A percentile compares a stretch with the other conserved stretches of the same genome.
These are phyloP conservation scores for Datisca glomerata DNA, from an alignment of 306 rosid species.

Conservation along the genomic window DNA sequence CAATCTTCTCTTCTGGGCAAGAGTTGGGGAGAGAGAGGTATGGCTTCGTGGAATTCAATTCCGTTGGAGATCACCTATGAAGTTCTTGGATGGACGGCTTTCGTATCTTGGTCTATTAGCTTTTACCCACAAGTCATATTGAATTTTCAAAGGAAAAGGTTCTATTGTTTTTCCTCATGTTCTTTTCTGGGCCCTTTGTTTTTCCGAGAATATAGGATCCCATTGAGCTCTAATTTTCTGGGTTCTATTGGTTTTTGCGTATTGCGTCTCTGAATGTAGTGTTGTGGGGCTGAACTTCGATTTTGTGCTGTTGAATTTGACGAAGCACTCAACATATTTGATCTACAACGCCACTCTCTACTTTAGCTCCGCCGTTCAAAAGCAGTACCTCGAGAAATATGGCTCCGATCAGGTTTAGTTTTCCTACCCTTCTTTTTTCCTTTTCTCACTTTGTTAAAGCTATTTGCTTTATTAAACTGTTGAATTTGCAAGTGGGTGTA, in stretches of 20 bases:
- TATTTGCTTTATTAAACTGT: too few species aligned
- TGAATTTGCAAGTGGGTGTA: too few species aligned
- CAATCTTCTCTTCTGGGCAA: too few species aligned
- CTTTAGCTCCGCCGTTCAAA: slow-evolving; percentile 60
- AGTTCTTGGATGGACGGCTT: slow-evolving; percentile 72
- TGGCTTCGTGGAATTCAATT: slow-evolving; percentile 76
- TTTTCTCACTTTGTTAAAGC: neutral
- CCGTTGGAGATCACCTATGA: slow-evolving; percentile 49
- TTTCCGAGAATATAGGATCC: too few species aligned
- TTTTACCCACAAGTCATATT: slow-evolving; percentile 77
- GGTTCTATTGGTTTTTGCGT: neutral
- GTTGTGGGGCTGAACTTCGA: slow-evolving; percentile 90
- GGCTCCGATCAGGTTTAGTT: slow-evolving; percentile 64
- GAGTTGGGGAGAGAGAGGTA: slow-evolving; percentile 2
- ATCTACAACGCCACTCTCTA: slow-evolving; percentile 67
- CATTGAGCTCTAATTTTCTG: neutral
- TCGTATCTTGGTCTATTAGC: slow-evolving; percentile 57
- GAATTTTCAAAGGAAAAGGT: slow-evolving; percentile 80
- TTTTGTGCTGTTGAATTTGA: slow-evolving; percentile 68
- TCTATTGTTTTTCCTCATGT: neutral
- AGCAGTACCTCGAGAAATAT: slow-evolving; percentile 55
- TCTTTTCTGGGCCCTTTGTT: neutral
- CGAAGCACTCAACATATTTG: slow-evolving; percentile 76
- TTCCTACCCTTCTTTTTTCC: neutral
- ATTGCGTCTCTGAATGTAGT: slow-evolving; percentile 18